Evolutionary conservation across 2,329 filamentous ascomycete species (phyloP), one percentile per base, ranked within the genome.

Genomic region (Neopestalotiopsis sp.): DNA sequence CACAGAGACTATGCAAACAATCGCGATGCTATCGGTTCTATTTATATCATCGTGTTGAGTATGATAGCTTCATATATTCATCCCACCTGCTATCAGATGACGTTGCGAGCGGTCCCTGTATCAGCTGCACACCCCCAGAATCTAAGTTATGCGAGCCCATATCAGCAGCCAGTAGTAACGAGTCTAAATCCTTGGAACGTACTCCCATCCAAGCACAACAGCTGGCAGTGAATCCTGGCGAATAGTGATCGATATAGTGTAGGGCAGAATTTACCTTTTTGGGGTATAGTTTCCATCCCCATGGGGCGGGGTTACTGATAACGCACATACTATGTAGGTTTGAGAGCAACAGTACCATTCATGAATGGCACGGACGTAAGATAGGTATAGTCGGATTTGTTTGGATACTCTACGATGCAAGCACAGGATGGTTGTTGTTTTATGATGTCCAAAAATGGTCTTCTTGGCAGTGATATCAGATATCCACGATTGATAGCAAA

Each of bases 291-390:
- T 62, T 4, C 59, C 59, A 40, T 20, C 32, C 59, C 59, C 30
- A 62, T 40, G 45, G 45, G 45, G 59, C 59, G 59, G 59, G 59
- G 59, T 62, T 24, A 10, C 30, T 62, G 30, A 62, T 62, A 62
- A 62, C 30, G 34, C 10, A 38, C 34, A 28, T 3, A 28, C 24
- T 28, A 28, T 28, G 59, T 62, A 38, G 12, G 12, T 13, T 6
- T 62, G 59, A 17, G 17, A 12, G 34, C 34, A 13, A 10, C 59
- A 20, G n/a, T 52, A 17, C 59, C 62, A 65, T 52, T 45, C 24
- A 32, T 4, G 30, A 13, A 6, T 20, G 45, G 45, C 45, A 9
- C 5, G 6, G 17, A 52, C 17, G 45, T 17, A n/a, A 24, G 45
- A 52, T 9, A 14, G 14, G 45, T 52, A 52, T 52, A 52, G 17